Evolutionary conservation across 345 rosid genomes (phyloP).

Genomic region (Dipteronia sinensis): DNA sequence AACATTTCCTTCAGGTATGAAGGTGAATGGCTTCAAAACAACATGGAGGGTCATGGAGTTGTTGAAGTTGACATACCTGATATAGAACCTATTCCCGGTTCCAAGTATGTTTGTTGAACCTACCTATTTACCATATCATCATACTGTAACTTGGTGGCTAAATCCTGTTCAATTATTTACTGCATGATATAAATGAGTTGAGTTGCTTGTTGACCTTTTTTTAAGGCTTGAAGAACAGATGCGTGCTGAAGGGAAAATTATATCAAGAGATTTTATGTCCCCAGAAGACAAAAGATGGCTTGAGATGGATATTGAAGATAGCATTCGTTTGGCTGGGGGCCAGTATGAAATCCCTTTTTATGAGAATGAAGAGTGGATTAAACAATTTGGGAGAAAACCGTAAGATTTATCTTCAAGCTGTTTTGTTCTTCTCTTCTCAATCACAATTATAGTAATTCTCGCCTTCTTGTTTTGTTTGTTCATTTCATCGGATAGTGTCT

Average conservation of each 20-base stretch:
- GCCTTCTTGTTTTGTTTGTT: neutral
- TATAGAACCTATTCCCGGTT: conserved; percentile 87
- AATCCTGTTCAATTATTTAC: neutral
- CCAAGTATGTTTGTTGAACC: conserved; percentile 59
- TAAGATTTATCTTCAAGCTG: conserved; percentile 37
- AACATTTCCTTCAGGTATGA: conserved; percentile 59
- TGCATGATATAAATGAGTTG: conserved; percentile 6
- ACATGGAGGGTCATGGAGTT: conserved; percentile 91
- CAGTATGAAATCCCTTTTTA: conserved; percentile 66
- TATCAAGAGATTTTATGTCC: conserved; percentile 73
- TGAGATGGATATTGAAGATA: conserved; percentile 95
- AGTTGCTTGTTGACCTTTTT: conserved; percentile 18
- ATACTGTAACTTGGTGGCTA: conserved; percentile 4
- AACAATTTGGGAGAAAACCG: conserved; percentile 80
- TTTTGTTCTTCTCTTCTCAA: conserved; percentile 9
- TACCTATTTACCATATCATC: conserved; percentile 1
- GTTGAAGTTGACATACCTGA: conserved; percentile 91
- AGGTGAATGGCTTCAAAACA: conserved; percentile 94
- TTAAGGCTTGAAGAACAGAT: conserved; percentile 86
- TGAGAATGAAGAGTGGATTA: conserved; percentile 76
- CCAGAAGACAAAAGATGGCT: conserved; percentile 92
- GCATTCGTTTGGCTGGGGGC: conserved; percentile 49
- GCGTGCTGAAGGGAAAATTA: conserved; percentile 88
- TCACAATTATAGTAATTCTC: neutral
- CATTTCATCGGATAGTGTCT: neutral